phyloP scores from a whole-genome alignment of 1,139 yeast genomes.

The Yamadazyma diospyri region DNA sequence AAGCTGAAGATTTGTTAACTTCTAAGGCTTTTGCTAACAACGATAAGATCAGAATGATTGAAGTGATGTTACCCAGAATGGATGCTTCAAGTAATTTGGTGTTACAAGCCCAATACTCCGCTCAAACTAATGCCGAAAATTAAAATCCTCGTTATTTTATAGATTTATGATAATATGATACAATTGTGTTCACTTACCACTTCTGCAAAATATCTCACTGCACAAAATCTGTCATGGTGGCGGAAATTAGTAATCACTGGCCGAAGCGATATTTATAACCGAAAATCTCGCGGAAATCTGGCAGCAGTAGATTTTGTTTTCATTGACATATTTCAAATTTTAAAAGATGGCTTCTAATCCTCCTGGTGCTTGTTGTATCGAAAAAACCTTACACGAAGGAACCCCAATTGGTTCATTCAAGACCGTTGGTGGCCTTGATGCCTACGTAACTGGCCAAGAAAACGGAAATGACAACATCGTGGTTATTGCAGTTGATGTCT shows the following conservation, averaged over 20 bases:
- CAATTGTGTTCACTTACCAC: neutral
- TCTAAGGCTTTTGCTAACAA: constrained; percentile 55
- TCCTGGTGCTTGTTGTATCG: constrained; percentile 49
- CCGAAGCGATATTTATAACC: no score
- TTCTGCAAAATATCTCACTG: no score
- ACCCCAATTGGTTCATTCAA: constrained; percentile 41
- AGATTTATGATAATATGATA: neutral
- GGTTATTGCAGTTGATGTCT: constrained; percentile 66
- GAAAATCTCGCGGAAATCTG: no score
- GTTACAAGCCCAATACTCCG: constrained; percentile 73
- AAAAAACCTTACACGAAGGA: constrained; percentile 48
- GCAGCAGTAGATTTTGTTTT: no score
- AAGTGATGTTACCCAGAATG: constrained; percentile 74
- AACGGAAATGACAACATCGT: constrained; percentile 43
- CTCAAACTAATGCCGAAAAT: constrained; percentile 50
- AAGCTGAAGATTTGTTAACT: constrained; percentile 56
- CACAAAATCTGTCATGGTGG: no score
- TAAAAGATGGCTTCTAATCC: constrained; percentile 50
- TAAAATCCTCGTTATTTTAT: constrained; percentile 3
- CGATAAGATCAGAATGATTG: constrained; percentile 70
- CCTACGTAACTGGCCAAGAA: constrained; percentile 55
- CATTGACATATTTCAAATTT: neutral
- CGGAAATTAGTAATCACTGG: no score
- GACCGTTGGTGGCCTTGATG: constrained; percentile 42
- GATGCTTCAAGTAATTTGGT: constrained; percentile 76